A percentile compares a stretch with the other conserved stretches of the same genome.
These are phyloP conservation scores for Phialophora verrucosa DNA, from an alignment of 2,329 filamentous ascomycete species.

Conservation along the genomic window DNA sequence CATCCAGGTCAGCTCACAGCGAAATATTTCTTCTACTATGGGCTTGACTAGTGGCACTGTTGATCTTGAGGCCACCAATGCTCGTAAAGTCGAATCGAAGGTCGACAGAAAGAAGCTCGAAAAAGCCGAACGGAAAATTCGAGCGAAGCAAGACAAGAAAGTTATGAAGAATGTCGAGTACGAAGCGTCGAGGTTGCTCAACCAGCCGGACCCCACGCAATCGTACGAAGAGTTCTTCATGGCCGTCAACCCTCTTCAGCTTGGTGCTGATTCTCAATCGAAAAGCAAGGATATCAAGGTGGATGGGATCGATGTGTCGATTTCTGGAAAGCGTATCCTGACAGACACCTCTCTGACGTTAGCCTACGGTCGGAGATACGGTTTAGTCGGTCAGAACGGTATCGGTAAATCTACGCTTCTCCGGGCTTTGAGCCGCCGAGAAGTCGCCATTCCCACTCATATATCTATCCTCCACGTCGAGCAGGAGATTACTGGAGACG, in stretches of 20 bases:
- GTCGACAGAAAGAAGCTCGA: slow-evolving; percentile 99
- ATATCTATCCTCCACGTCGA: slow-evolving; percentile 99
- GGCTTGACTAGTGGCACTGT: slow-evolving; percentile 83
- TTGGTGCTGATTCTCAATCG: slow-evolving; percentile 70
- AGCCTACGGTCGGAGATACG: slow-evolving; percentile 91
- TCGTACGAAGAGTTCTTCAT: slow-evolving; percentile 99
- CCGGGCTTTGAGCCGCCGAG: slow-evolving; percentile 87
- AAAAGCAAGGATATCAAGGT: slow-evolving; percentile 99
- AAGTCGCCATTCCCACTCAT: slow-evolving; percentile 91
- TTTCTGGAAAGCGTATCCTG: slow-evolving; percentile 85
- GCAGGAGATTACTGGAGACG: slow-evolving; percentile 96
- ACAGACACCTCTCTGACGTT: slow-evolving; percentile 89
- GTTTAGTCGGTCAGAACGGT: slow-evolving; percentile 98
- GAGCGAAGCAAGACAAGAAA: slow-evolving; percentile 98
- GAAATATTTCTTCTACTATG: slow-evolving; percentile 94
- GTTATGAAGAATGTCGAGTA: slow-evolving; percentile 98
- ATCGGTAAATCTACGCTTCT: slow-evolving; percentile 96
- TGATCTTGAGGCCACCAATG: slow-evolving; percentile 91
- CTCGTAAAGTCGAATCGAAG: slow-evolving; percentile 92
- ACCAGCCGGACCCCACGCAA: slow-evolving; percentile 79
- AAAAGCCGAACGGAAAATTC: slow-evolving; percentile 96
- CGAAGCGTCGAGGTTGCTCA: slow-evolving; percentile 87
- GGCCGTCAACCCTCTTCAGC: slow-evolving; percentile 94
- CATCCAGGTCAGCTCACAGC: slow-evolving; percentile 89
- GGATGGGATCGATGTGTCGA: slow-evolving; percentile 93